Base-by-base conservation (phyloP, 371 early-diverging fungal genomes). In the Mucor indicus region DNA sequence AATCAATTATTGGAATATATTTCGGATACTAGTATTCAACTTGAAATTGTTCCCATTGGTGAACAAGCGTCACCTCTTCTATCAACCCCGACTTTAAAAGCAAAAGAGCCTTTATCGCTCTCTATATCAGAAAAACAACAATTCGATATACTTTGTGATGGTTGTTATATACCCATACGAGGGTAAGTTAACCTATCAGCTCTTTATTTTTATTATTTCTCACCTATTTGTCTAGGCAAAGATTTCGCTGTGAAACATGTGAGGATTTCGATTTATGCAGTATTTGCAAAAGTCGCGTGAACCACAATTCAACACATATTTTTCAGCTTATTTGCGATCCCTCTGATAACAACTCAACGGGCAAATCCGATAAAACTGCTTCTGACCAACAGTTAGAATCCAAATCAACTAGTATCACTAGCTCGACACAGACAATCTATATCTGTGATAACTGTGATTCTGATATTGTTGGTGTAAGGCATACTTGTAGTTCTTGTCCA, bases 191-290 rank as follows among this genome's bases (percentile, higher is more conserved):
- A 21, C 23, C n/a, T n/a, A n/a, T n/a, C n/a, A n/a, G n/a, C n/a
- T n/a, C n/a, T n/a, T n/a, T n/a, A n/a, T n/a, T n/a, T n/a, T n/a
- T n/a, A n/a, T n/a, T n/a, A n/a, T n/a, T n/a, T n/a, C n/a, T n/a
- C n/a, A n/a, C n/a, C n/a, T n/a, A n/a, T n/a, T 16, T 11, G 23
- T 30, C 29, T 17, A 58, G 55, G 24, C 31, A 50, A 41, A 44
- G 75, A 16, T 69, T 57, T 58, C 66, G 67, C 27, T 80, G 78
- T 50, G 33, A 47, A 38, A 57, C 65, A 39, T 80, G 81, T 42
- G 44, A 48, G 35, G 67, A 80, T 40, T 77, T 59, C 52, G 77
- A 80, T 48, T 60, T 80, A 33, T 80, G 81, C 48, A 69, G 73
- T 46, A 45, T 30, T 27, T 80, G 80, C 39, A 56, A 60, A 38